phyloP scores from a whole-genome alignment of 257 asterid genomes.

The Solanum habrochaites region DNA sequence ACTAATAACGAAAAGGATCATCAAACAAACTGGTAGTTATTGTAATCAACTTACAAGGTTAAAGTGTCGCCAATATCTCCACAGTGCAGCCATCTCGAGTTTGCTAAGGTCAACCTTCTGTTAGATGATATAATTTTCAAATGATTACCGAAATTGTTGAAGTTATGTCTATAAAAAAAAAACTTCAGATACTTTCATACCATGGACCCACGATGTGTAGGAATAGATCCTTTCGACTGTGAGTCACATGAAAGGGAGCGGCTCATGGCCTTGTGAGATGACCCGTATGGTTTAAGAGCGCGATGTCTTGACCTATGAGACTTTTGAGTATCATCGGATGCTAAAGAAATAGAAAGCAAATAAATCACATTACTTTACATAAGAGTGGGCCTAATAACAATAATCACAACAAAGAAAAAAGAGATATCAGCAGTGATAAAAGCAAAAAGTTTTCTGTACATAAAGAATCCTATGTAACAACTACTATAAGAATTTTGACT shows the following conservation, averaged over 20 bases:
- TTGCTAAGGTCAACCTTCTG: conserved; percentile 86
- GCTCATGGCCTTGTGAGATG: conserved; percentile 46
- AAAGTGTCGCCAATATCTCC: conserved; percentile 86
- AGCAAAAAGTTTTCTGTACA: background rate
- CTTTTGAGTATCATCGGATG: conserved; percentile 69
- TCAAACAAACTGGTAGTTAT: background rate
- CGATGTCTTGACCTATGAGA: conserved; percentile 68
- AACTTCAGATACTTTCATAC: conserved; percentile 17
- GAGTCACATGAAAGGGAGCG: conserved; percentile 58
- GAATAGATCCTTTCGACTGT: conserved; percentile 53
- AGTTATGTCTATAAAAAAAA: background rate
- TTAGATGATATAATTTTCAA: background rate
- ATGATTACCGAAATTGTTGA: background rate
- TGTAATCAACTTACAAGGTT: conserved; percentile 56
- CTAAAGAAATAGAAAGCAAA: conserved; percentile 20
- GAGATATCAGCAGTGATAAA: conserved; percentile 1
- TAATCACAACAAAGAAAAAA: conserved; percentile 16
- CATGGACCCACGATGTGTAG: conserved; percentile 36
- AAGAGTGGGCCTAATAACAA: conserved; percentile 37
- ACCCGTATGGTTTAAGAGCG: conserved; percentile 37
- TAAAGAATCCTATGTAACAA: conserved; percentile 57
- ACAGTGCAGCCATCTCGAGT: conserved; percentile 74
- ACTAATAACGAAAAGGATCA: background rate
- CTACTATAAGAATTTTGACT: conserved; percentile 3
- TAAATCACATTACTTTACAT: conserved; percentile 12